These are phyloP conservation scores for Neoscytalidium dimidiatum DNA, from an alignment of 2,329 filamentous ascomycete genomes.

Conservation along the genomic window DNA sequence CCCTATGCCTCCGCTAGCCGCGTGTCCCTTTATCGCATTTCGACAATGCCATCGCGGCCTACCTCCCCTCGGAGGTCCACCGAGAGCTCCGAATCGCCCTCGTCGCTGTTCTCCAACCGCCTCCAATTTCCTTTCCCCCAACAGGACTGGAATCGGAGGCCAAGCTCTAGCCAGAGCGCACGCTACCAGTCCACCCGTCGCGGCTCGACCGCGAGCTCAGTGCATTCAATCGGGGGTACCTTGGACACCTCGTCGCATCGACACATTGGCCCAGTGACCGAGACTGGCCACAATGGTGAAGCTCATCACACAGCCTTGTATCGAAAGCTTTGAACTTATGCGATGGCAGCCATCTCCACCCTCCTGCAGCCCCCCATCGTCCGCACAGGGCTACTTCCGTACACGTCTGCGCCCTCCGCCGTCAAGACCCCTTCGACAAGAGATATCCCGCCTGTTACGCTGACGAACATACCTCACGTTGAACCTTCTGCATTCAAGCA, in stretches of 20 bases:
- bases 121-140: conserved; percentile 58
- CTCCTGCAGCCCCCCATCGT: conserved; percentile 90
- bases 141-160: conserved; percentile 55
- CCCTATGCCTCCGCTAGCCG: conserved; percentile 24
- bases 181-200: conserved; percentile 60
- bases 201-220: conserved; percentile 83
- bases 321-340: conserved; percentile 5
- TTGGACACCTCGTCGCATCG: conserved; percentile 68
- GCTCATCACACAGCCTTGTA: neutral
- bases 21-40: conserved; percentile 13
- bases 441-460: conserved; percentile 89
- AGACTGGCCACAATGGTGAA: conserved; percentile 81
- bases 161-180: conserved; percentile 42
- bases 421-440: conserved; percentile 81
- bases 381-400: conserved; percentile 80
- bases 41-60: conserved; percentile 45
- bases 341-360: conserved; percentile 75
- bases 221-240: conserved; percentile 82
- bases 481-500: conserved; percentile 78
- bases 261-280: conserved; percentile 62
- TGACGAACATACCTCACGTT: conserved; percentile 84
- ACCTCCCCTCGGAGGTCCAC: conserved; percentile 48
- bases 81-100: conserved; percentile 51
- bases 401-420: conserved; percentile 70
- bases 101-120: conserved; percentile 41